These are phyloP conservation scores for Epichloe elymi DNA, from an alignment of 2,329 filamentous ascomycete species.

Conservation along the genomic window DNA sequence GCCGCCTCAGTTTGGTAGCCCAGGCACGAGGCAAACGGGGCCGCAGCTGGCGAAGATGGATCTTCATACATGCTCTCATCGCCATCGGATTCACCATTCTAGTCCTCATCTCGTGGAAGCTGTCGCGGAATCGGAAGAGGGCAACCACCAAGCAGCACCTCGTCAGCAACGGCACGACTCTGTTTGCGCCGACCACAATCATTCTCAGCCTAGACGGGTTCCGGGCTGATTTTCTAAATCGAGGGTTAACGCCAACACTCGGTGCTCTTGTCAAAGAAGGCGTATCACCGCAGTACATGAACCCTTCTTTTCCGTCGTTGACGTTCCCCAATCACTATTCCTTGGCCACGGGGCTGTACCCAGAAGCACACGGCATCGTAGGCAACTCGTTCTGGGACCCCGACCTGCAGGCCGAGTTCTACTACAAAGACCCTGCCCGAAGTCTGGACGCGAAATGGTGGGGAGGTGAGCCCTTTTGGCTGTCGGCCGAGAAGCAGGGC, in stretches of 20 bases:
- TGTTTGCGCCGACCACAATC: slow-evolving; percentile 85
- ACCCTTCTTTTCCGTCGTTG: slow-evolving; percentile 86
- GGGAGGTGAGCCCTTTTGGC: slow-evolving; percentile 83
- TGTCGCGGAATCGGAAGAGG: slow-evolving; percentile 34
- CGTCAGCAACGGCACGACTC: slow-evolving; percentile 69
- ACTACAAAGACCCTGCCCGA: slow-evolving; percentile 62
- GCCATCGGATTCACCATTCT: slow-evolving; percentile 42
- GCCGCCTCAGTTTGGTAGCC: slow-evolving; percentile 33
- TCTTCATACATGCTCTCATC: slow-evolving; percentile 38
- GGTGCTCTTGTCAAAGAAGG: slow-evolving; percentile 68
- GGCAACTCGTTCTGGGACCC: slow-evolving; percentile 95
- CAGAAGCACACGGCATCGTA: slow-evolving; percentile 84
- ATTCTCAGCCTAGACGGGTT: slow-evolving; percentile 93
- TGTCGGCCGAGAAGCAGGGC: slow-evolving; percentile 73
- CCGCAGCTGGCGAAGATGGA: slow-evolving; percentile 40
- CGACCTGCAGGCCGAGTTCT: slow-evolving; percentile 62
- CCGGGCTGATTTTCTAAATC: slow-evolving; percentile 79
- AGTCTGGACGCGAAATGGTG: slow-evolving; percentile 88
- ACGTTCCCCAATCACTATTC: slow-evolving; percentile 97
- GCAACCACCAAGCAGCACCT: slow-evolving; percentile 19
- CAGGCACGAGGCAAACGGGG: slow-evolving; percentile 35
- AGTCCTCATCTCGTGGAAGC: slow-evolving; percentile 43
- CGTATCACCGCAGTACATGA: slow-evolving; percentile 84
- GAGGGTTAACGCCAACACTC: slow-evolving; percentile 71
- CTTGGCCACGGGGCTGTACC: slow-evolving; percentile 80